Percentiles rank a stretch among this genome's conserved stretches.
Conservation (phyloP, 2,329 filamentous ascomycete genomes). For the Pseudogymnoascus sp. region DNA sequence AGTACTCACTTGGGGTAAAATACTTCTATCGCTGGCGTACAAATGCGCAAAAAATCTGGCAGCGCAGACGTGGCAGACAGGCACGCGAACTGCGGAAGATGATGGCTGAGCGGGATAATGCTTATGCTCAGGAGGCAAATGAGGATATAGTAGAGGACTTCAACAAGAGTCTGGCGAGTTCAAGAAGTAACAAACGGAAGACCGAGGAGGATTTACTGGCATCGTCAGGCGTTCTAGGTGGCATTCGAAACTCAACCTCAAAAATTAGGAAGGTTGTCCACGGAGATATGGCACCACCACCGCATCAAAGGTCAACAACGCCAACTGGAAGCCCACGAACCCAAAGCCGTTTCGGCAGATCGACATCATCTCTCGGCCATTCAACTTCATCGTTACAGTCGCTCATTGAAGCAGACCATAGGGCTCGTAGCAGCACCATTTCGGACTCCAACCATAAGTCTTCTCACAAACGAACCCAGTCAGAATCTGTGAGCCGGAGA, state of each 20-base stretch:
- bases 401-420: slow-evolving; percentile 6
- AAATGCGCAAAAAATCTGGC: slow-evolving; percentile 19
- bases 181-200: slow-evolving; percentile 15
- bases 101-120: slow-evolving; percentile 23
- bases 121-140: neutral
- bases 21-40: slow-evolving; percentile 26
- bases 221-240: slow-evolving; percentile 22
- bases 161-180: slow-evolving; percentile 11
- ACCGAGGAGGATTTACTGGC: slow-evolving; percentile 23
- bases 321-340: slow-evolving; percentile 1
- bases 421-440: neutral
- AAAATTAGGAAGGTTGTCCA: slow-evolving; percentile 19
- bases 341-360: neutral
- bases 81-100: slow-evolving; percentile 23
- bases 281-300: slow-evolving; percentile 11
- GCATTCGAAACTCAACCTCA: slow-evolving; percentile 19
- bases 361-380: slow-evolving; percentile 1
- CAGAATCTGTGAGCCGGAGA: neutral
- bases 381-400: slow-evolving; percentile 8
- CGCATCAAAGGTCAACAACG: neutral
- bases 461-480: slow-evolving; percentile 6
- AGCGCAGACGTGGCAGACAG: slow-evolving; percentile 25
- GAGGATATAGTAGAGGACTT: slow-evolving; percentile 28
- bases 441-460: neutral
- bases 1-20: slow-evolving; percentile 23